Base-by-base conservation (phyloP, 495 filamentous ascomycete species). In the Penicillium dipodomyicola region DNA sequence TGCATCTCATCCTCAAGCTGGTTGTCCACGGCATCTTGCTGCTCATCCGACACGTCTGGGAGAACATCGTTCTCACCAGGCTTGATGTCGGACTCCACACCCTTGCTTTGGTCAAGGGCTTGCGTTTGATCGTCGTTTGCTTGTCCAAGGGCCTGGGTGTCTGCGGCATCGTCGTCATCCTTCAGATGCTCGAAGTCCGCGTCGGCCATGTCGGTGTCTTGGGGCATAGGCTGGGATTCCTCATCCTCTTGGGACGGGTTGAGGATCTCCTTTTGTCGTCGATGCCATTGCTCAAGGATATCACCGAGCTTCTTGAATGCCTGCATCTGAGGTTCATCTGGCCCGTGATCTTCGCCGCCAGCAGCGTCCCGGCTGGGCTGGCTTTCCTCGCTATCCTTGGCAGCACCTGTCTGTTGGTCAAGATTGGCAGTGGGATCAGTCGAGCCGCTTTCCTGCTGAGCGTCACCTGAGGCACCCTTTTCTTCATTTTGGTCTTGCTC, bases 271-370 rank as follows among this genome's bases (percentile, higher is more conserved):
- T 82, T 79, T 60, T 92, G 89, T 59, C 85, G 86, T 40, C 87
- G 84, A 69, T 97, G 90, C 92, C 92, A 99, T 59, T 86, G 79
- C 63, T 97, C 92, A n/a, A 99, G 79, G 20, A 88, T 86, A 75
- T 97, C 90, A 2, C 95, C 95, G 53, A 99, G 80, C 58, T 94
- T 93, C 74, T 93, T 91, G 78, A 96, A 96, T 2, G 91, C 85
- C 52, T 78, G 73, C 30, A 75, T 64, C 42, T 80, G 73, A 60
- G 74, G 75, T 49, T 87, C 80, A 42, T 84, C 80, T 43, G 84
- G 81, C 20, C 64, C 60, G 7, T 58, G 53, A 44, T 77, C 75
- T 35, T 78, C 70, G 10, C 67, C 73, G 45, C 72, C 72, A 52
- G 72, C 76, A 20, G 70, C 68, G 46, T 77, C 74, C 45, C 69